Evolutionary conservation across 495 filamentous ascomycete species (phyloP), one percentile per base, ranked within the genome.

Genomic region (Aspergillus coremiiformis): DNA sequence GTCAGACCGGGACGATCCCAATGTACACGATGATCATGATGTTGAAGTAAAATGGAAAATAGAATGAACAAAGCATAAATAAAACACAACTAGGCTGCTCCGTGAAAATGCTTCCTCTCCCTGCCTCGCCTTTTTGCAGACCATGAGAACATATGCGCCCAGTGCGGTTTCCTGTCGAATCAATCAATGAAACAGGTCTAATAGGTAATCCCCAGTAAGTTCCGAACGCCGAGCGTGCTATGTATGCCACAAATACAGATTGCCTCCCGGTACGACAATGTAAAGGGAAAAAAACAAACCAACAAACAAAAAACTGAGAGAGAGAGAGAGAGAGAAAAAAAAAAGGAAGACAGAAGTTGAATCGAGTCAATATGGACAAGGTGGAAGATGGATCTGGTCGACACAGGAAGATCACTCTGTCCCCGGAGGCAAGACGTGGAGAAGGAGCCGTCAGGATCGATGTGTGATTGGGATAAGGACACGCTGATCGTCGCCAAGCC

Each of bases 211-310:
- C 37, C 47, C 47, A 50, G 43, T 47, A 43, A 32, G 21, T 42
- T 53, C 59, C 55, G 44, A 62, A 62, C 59, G 55, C 59, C 60
- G 57, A 57, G 60, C 53, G 60, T 57, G 60, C 60, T 63, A 63
- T 60, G 60, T 35, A 35, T 35, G 32, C 60, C 60, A 62, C 59
- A 62, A 55, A 51, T 59, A 63, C 54, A 63, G 46, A 51, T 53
- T 49, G 53, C 55, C 59, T 55, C 56, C 55, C 37, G 47, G 50
- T 39, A 41, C 9, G 24, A 44, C 20, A 29, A 21, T 54, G 8
- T 33, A 54, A 44, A 53, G 19, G 39, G 49, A 21, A 39, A 46
- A 30, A 42, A 51, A 29, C 17, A 41, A 23, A 51, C 22, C 45
- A 53, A 6, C 22, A 35, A 33, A 26, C 21, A 51, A 29, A 39